Base-by-base conservation (phyloP, 2,329 filamentous ascomycete genomes). In the Ophiostoma piceae region DNA sequence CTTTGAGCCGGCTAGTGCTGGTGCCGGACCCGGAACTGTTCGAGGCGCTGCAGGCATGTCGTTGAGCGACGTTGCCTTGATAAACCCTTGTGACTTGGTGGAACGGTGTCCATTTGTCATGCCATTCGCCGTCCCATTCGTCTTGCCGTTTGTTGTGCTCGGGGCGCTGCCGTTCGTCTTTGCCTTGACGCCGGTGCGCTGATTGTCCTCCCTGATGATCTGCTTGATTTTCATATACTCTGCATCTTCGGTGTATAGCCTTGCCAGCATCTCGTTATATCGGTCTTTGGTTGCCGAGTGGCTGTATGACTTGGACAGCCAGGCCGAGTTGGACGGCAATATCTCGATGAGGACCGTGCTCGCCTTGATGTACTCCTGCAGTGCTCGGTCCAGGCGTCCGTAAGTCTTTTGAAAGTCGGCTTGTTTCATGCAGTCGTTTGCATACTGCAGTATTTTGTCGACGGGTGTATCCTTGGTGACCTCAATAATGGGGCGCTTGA, bases 281-380 rank as follows among this genome's bases (percentile, higher is more conserved):
- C 82, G 76, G 67, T 81, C 78, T 29, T 66, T 66, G 65, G 65
- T 32, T 14, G n/a, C 22, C 2, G 65, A 41, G 12, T 47, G 65
- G 39, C 26, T 47, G 22, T 26, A 26, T 22, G 39, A 22, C 37
- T 22, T 39, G n/a, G 85, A 83, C 37, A 87, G 85, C 77, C 88
- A 96, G 72, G 94, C 91, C 70, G 85, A 87, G 77, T 96, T 92
- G 47, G 84, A 84, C 1, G 92, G 91, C 35, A 98, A 89, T 60
- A 89, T 82, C 70, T 94, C 88, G 67, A 93, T 84, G 16, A 91
- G 86, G 69, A 97, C 90, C 70, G 93, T 88, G 71, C 86, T 93
- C 12, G 94, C 92, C 73, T 90, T 87, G 71, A 98, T 85, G 76
- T 94, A 98, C 72, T 96, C 91, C 73, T 90, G 87, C 69, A 96